Percentiles rank a stretch among this genome's conserved stretches.
Conservation (phyloP, 1,139 yeast genomes). For the Debaryomycetaceae sp. region DNA sequence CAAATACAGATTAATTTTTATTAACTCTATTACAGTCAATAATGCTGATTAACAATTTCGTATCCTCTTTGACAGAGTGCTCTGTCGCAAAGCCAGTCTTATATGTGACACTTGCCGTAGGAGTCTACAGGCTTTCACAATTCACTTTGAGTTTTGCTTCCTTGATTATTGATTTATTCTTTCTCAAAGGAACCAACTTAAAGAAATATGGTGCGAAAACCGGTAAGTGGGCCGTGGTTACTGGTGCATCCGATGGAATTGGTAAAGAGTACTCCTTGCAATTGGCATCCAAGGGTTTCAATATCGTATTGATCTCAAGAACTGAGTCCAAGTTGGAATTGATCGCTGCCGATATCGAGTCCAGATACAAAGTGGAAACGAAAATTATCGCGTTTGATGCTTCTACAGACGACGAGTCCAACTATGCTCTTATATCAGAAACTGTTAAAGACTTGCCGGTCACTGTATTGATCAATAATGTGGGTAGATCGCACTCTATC, state of each 20-base stretch:
- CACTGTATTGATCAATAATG: constrained; percentile 81
- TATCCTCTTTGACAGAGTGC: constrained; percentile 16
- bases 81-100: constrained; percentile 22
- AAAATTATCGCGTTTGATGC: constrained; percentile 78
- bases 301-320: constrained; percentile 79
- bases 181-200: constrained; percentile 64
- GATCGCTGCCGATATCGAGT: constrained; percentile 61
- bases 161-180: constrained; percentile 52
- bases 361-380: constrained; percentile 60
- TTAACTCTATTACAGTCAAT: background rate
- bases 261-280: constrained; percentile 90
- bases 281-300: constrained; percentile 82
- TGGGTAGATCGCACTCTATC: constrained; percentile 90
- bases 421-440: constrained; percentile 50
- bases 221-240: constrained; percentile 82
- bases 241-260: constrained; percentile 97
- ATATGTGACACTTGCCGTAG: constrained; percentile 42
- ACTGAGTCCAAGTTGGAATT: constrained; percentile 72
- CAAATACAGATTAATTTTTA: background rate
- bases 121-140: constrained; percentile 48
- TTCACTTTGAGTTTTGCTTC: constrained; percentile 37
- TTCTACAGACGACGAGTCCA: constrained; percentile 49
- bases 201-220: constrained; percentile 64
- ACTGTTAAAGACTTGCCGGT: constrained; percentile 55
- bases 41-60: constrained; percentile 15